Conservation (phyloP, 139 green algal genomes). For the Chlamydomonas urium region DNA sequence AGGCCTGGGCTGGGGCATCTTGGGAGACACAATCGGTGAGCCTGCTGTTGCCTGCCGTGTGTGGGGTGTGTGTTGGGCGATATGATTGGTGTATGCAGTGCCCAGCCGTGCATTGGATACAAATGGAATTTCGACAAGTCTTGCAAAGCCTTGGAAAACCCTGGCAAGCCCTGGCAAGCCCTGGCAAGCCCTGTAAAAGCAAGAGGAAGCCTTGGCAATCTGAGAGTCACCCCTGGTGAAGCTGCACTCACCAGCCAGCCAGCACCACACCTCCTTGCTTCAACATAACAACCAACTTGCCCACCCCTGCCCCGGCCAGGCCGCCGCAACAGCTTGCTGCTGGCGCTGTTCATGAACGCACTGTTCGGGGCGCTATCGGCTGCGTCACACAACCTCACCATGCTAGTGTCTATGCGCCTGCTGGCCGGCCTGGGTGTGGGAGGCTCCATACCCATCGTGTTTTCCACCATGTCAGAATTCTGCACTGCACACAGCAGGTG, state of each 20-base stretch:
- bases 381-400: constrained; percentile 3
- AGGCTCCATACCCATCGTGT: constrained; percentile 46
- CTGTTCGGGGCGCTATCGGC: constrained; percentile 32
- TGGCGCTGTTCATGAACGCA: constrained; percentile 22
- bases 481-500: constrained; percentile 29
- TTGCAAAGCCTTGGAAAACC: too few species aligned
- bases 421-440: constrained; percentile 36
- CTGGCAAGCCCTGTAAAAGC: too few species aligned
- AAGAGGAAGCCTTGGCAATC: too few species aligned
- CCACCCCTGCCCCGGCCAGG: constrained; percentile 11
- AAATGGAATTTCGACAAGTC: too few species aligned
- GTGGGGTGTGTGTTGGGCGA: too few species aligned
- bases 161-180: too few species aligned
- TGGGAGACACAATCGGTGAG: constrained; percentile 36
- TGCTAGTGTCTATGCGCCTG: constrained; percentile 28
- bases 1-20: constrained; percentile 33
- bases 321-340: constrained; percentile 15
- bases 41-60: too few species aligned
- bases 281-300: not conserved
- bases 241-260: too few species aligned
- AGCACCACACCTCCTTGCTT: too few species aligned
- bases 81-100: too few species aligned
- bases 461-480: constrained; percentile 40
- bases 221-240: too few species aligned
- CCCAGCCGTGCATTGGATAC: too few species aligned